phyloP scores from a whole-genome alignment of 768 basidiomycete genomes.

The Lanmaoa pseudosensibilis region DNA sequence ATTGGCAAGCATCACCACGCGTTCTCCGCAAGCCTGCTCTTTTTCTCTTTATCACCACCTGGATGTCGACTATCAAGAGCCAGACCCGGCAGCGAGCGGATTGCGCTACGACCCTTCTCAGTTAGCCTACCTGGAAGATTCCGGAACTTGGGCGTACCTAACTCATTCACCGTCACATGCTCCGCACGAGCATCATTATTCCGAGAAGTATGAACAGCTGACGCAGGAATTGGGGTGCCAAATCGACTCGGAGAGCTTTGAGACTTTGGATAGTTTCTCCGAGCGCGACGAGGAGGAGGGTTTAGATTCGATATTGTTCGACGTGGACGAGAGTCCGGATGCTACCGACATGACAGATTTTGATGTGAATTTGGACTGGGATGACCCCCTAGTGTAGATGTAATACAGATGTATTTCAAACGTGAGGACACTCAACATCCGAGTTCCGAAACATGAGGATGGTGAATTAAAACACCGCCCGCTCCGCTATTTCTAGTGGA shows the following conservation, averaged over 20 bases:
- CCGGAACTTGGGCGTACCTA: conserved; percentile 9
- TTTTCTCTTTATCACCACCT: conserved; percentile 21
- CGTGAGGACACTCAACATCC: conserved; percentile 19
- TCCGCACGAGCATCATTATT: conserved; percentile 12
- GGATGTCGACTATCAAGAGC: conserved; percentile 3
- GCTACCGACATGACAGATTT: conserved; percentile 2
- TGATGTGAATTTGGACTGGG: background rate
- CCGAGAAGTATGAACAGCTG: conserved; percentile 14
- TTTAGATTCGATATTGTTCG: conserved; percentile 20
- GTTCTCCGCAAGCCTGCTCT: conserved; percentile 8
- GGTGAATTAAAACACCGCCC: conserved; percentile 24
- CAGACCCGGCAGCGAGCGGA: conserved; percentile 14
- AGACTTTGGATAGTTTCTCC: conserved; percentile 4
- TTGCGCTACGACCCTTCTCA: conserved; percentile 14
- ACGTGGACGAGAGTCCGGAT: conserved; percentile 7
- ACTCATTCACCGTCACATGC: conserved; percentile 10
- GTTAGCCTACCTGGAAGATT: conserved; percentile 16
- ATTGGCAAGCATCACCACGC: conserved; percentile 21
- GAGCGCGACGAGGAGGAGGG: conserved; percentile 9
- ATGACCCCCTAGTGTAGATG: conserved; percentile 1
- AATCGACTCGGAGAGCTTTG: conserved; percentile 12
- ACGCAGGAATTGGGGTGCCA: conserved; percentile 8
- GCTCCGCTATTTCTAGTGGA: conserved; percentile 25
- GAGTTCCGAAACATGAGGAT: conserved; percentile 35
- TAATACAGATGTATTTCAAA: conserved; percentile 19